Base-by-base conservation (phyloP, 768 basidiomycete species). In the Boletus speciosus region DNA sequence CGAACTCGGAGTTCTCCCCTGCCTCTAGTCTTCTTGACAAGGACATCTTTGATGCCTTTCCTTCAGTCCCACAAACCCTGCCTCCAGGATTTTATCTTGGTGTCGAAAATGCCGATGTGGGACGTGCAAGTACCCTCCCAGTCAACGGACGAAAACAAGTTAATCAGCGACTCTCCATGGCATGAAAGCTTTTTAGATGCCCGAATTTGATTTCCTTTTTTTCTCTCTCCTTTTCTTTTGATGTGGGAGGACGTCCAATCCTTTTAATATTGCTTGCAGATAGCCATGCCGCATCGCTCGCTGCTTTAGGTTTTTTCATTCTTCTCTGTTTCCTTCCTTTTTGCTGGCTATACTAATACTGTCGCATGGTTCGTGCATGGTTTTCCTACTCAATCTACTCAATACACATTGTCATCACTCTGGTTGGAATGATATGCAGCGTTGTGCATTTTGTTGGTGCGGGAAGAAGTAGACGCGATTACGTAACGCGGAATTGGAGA, bases 1-100 rank as follows among this genome's bases (percentile, higher is more conserved):
- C 76, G 3, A 74, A 62, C 52, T 41, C 71, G 65, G 55, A 71
- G 74, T 58, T 81, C 74, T 56, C 81, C 71, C 47, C 68, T 15
- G 43, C 61, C 0, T 58, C 68, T 2, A 70, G 70, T 59, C 32
- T 62, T 25, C 78, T 88, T 40, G 84, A 85, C 62, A 73, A 74
- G 56, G 80, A 80, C 11, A 69, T 87, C 23, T 86, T 84, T 58
- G 86, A 88, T 54, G 79, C 85, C 7, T 89, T 90, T 69, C 88
- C 88, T 23, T 79, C 80, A 34, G 86, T 89, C 6, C 87, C 88
- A 2, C 73, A 77, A 44, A 74, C 73, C 16, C 67, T 76, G 6
- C 79, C 80, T 2, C 62, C 71, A 32, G 69, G 66, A 31, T 65
- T 54, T 39, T 53, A 53, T 25, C 49, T 60, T 2, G 66, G 62